Evolutionary conservation across 2,329 filamentous ascomycete species (phyloP).

Genomic region (Dothistroma septosporum): DNA sequence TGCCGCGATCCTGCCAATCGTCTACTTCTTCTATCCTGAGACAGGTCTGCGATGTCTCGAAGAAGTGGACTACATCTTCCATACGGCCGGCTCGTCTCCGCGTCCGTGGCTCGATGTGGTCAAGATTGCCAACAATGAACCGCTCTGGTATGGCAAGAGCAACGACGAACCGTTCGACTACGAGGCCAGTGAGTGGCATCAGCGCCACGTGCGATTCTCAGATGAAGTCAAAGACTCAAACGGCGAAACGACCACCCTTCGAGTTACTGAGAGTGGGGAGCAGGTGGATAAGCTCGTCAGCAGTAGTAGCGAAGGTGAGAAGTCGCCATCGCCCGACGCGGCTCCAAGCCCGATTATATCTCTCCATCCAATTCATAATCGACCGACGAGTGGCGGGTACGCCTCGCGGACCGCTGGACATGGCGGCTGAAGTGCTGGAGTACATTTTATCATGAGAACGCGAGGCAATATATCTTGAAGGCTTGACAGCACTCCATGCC

Average conservation of each 20-base stretch:
- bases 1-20: conserved; percentile 43
- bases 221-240: conserved; percentile 28
- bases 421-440: neutral
- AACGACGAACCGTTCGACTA: conserved; percentile 19
- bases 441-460: neutral
- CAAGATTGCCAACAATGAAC: conserved; percentile 44
- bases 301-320: conserved; percentile 3
- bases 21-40: conserved; percentile 60
- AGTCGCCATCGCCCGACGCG: neutral
- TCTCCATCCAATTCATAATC: neutral
- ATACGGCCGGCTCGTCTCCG: conserved; percentile 43
- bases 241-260: conserved; percentile 24
- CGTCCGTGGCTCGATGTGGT: conserved; percentile 49
- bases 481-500: neutral
- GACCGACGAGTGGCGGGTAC: neutral
- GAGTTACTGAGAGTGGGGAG: conserved; percentile 7
- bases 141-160: conserved; percentile 46
- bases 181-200: conserved; percentile 32
- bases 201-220: conserved; percentile 29
- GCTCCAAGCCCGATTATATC: conserved; percentile 4
- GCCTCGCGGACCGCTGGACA: neutral
- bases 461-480: neutral
- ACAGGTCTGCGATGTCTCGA: conserved; percentile 55
- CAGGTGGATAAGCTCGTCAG: conserved; percentile 13
- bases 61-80: conserved; percentile 67